phyloP scores from a whole-genome alignment of 345 rosid species.

The Balakata baccata region DNA sequence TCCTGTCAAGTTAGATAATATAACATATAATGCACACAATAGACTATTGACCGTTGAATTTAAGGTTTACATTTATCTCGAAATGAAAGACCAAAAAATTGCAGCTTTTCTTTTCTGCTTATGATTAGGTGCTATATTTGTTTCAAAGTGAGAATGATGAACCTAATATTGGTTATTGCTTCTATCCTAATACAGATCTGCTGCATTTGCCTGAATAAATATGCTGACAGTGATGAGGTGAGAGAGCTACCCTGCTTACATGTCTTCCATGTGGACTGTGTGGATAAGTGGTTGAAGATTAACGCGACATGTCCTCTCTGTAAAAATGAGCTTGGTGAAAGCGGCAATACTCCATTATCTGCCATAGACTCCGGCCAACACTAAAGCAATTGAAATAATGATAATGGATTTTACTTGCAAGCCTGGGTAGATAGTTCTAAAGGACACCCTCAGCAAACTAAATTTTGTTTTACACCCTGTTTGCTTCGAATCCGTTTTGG shows the following conservation, averaged over 20 bases:
- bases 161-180: not conserved
- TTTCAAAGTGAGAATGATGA: conserved; percentile 31
- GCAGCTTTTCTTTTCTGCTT: not conserved
- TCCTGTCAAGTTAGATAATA: not conserved
- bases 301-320: conserved; percentile 93
- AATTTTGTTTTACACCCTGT: not conserved
- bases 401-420: not conserved
- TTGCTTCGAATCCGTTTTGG: too few species aligned
- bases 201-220: conserved; percentile 92
- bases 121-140: not conserved
- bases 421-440: not conserved
- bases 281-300: conserved; percentile 94
- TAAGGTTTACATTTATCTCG: not conserved
- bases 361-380: conserved; percentile 23
- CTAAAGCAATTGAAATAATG: not conserved
- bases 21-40: not conserved
- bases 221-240: conserved; percentile 80
- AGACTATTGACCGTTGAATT: not conserved
- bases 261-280: conserved; percentile 90
- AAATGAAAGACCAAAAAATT: not conserved
- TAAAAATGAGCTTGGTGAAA: conserved; percentile 76
- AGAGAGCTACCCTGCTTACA: conserved; percentile 86
- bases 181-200: conserved; percentile 50
- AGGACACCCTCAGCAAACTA: not conserved
- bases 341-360: conserved; percentile 24